phyloP scores from a whole-genome alignment of 495 filamentous ascomycete genomes.

The Cercophora newfieldiana region DNA sequence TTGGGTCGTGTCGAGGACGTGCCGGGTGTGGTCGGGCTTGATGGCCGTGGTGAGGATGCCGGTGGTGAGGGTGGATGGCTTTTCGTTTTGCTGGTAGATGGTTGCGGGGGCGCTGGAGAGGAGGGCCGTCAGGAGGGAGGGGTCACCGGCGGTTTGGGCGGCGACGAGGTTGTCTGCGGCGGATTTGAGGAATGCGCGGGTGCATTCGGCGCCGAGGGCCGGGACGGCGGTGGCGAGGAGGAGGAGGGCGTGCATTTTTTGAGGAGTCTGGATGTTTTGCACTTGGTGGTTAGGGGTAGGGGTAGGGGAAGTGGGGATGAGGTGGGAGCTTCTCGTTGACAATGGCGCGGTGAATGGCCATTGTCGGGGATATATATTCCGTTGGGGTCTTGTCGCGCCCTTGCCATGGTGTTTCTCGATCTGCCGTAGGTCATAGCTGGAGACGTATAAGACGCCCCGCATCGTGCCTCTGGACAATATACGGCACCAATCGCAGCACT shows the following conservation, averaged over 20 bases:
- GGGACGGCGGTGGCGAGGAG: neutral
- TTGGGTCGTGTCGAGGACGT: slow-evolving; percentile 46
- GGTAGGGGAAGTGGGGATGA: neutral
- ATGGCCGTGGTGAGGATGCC: slow-evolving; percentile 45
- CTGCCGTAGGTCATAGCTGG: neutral
- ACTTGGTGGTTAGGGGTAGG: neutral
- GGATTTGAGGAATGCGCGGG: slow-evolving; percentile 42
- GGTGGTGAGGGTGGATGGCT: slow-evolving; percentile 33
- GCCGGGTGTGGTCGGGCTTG: slow-evolving; percentile 50
- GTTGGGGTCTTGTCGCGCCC: neutral
- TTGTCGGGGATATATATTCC: neutral
- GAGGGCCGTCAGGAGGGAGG: slow-evolving; percentile 33
- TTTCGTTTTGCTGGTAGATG: slow-evolving; percentile 39
- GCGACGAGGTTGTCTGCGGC: slow-evolving; percentile 44
- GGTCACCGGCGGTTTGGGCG: slow-evolving; percentile 44
- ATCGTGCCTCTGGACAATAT: neutral
- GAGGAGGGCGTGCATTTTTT: neutral
- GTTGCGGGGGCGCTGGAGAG: slow-evolving; percentile 24
- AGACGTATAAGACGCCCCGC: neutral
- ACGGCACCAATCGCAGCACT: neutral
- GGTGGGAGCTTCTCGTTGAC: neutral
- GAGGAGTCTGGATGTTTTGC: neutral
- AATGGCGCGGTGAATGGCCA: neutral
- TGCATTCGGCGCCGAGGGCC: slow-evolving; percentile 34
- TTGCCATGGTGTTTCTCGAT: neutral